These are phyloP conservation scores for Asterophora lycoperdoides DNA, from an alignment of 768 basidiomycete genomes.

Conservation along the genomic window DNA sequence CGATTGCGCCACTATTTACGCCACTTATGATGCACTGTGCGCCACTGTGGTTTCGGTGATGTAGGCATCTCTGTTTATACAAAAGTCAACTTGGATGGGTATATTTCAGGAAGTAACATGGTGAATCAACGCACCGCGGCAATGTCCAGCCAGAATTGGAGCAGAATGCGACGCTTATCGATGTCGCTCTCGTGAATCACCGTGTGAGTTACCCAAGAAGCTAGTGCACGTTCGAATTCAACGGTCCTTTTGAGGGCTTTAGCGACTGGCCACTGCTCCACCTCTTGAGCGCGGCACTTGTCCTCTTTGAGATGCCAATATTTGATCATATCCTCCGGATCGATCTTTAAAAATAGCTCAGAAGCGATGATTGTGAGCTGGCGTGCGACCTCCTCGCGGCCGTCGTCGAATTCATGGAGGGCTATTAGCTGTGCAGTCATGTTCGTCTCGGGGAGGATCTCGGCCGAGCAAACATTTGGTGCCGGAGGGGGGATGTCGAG, in stretches of 20 bases:
- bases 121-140: constrained; percentile 32
- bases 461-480: constrained; percentile 1
- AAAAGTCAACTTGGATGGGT: neutral
- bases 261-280: constrained; percentile 28
- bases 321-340: constrained; percentile 40
- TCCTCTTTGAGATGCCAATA: constrained; percentile 31
- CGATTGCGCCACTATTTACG: constrained; percentile 36
- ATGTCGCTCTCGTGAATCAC: constrained; percentile 21
- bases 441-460: constrained; percentile 22
- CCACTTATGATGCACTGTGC: constrained; percentile 39
- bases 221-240: constrained; percentile 32
- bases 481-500: neutral
- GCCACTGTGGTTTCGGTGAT: constrained; percentile 41
- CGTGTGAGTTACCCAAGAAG: constrained; percentile 36
- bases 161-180: constrained; percentile 23
- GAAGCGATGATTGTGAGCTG: constrained; percentile 41
- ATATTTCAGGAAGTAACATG: neutral
- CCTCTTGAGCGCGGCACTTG: neutral
- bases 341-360: constrained; percentile 33
- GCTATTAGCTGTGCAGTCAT: constrained; percentile 23
- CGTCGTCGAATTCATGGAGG: constrained; percentile 30
- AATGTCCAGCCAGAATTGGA: constrained; percentile 43
- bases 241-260: constrained; percentile 26
- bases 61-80: constrained; percentile 37
- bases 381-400: constrained; percentile 40